These are phyloP conservation scores for Aureobasidium namibiae DNA, from an alignment of 2,329 filamentous ascomycete genomes.

Conservation along the genomic window DNA sequence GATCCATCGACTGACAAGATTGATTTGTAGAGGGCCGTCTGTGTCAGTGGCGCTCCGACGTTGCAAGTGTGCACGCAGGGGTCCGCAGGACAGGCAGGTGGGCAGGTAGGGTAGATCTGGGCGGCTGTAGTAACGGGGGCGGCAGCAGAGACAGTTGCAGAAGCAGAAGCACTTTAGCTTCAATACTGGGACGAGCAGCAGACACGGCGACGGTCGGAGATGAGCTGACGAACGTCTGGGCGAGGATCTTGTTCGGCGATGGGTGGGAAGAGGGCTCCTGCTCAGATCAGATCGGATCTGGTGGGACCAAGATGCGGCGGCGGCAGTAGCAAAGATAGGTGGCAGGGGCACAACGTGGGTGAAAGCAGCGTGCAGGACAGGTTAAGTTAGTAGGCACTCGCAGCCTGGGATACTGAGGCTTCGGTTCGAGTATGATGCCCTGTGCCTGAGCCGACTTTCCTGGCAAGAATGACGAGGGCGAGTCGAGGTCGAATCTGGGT, in stretches of 20 bases:
- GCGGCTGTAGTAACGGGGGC: background rate
- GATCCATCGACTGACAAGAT: slow-evolving; percentile 1
- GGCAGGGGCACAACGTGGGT: slow-evolving; percentile 4
- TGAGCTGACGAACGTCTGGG: background rate
- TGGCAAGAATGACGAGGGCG: background rate
- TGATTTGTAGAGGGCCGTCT: slow-evolving; percentile 1
- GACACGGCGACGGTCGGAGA: slow-evolving; percentile 7
- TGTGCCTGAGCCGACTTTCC: background rate
- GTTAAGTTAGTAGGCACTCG: too few species aligned
- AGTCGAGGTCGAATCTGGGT: slow-evolving; percentile 4
- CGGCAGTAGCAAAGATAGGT: background rate
- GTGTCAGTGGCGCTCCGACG: slow-evolving; percentile 11
- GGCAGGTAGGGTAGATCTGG: background rate
- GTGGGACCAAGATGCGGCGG: background rate
- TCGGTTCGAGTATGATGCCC: background rate
- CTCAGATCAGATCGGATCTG: slow-evolving; percentile 8
- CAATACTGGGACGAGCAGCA: background rate
- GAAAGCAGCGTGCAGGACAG: background rate
- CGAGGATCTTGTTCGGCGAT: background rate
- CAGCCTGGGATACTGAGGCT: background rate
- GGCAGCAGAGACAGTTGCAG: background rate
- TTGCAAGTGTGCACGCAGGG: background rate
- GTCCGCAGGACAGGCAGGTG: background rate
- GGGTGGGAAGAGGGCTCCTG: background rate
- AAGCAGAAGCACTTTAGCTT: background rate